Evolutionary conservation across 2,329 filamentous ascomycete species (phyloP).

Genomic region (Phoma sp.): DNA sequence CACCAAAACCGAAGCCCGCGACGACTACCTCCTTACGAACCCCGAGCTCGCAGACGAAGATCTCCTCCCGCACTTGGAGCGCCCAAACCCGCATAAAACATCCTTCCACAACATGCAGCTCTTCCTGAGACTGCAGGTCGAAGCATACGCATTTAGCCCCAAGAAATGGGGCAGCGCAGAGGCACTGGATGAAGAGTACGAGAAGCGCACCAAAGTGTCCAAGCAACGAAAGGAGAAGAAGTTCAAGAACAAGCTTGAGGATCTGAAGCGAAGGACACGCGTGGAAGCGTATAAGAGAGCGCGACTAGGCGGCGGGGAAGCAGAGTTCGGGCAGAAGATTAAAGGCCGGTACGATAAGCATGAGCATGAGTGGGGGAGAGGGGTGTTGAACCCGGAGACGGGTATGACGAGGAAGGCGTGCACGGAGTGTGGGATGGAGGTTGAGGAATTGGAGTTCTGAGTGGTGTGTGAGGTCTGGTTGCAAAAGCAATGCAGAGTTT

Average conservation of each 20-base stretch:
- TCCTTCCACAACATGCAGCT: slow-evolving; percentile 99
- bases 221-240: slow-evolving; percentile 89
- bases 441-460: slow-evolving; percentile 70
- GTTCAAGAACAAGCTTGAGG: slow-evolving; percentile 86
- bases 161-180: slow-evolving; percentile 91
- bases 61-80: slow-evolving; percentile 83
- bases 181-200: slow-evolving; percentile 87
- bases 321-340: slow-evolving; percentile 78
- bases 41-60: slow-evolving; percentile 90
- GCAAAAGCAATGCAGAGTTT: no score
- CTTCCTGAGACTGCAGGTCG: slow-evolving; percentile 90
- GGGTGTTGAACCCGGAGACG: slow-evolving; percentile 65
- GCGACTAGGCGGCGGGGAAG: slow-evolving; percentile 40
- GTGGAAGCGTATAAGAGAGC: slow-evolving; percentile 83
- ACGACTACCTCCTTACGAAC: slow-evolving; percentile 95
- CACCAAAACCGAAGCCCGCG: slow-evolving; percentile 94
- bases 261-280: slow-evolving; percentile 90
- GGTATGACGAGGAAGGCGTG: slow-evolving; percentile 82
- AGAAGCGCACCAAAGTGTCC: slow-evolving; percentile 77
- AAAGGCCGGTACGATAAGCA: slow-evolving; percentile 71
- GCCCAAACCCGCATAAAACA: slow-evolving; percentile 92
- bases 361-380: slow-evolving; percentile 82
- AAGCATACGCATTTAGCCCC: slow-evolving; percentile 83
- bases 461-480: no score
- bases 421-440: slow-evolving; percentile 71